Percentiles rank a stretch among this genome's conserved stretches.
Evolutionary conservation across 495 filamentous ascomycete species (phyloP).

Genomic region (Penicillium paxilli): DNA sequence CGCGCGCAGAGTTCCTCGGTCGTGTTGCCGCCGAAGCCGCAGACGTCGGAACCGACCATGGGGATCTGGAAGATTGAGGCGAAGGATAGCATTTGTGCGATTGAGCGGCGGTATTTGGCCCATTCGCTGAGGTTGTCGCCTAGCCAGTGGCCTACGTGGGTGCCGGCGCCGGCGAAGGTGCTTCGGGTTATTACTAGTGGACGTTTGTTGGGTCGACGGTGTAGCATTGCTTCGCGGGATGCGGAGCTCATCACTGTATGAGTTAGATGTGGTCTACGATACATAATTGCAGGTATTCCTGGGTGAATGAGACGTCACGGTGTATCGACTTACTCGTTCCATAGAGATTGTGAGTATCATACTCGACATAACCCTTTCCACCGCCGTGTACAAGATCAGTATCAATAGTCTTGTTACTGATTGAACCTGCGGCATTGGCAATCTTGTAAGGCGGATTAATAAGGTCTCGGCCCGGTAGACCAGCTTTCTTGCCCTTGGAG

Average conservation of each 20-base stretch:
- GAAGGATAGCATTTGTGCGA: constrained; percentile 71
- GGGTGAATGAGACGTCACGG: too few relatives aligned
- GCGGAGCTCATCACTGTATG: constrained; percentile 71
- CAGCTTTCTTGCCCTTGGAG: constrained; percentile 36
- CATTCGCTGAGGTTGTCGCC: constrained; percentile 80
- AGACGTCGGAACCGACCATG: constrained; percentile 84
- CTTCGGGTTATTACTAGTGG: constrained; percentile 82
- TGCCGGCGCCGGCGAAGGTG: constrained; percentile 80
- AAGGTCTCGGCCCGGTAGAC: constrained; percentile 64
- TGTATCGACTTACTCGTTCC: constrained; percentile 67
- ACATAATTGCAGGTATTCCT: too few relatives aligned
- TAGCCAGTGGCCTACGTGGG: constrained; percentile 79
- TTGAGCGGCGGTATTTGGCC: constrained; percentile 69
- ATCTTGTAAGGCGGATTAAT: constrained; percentile 75
- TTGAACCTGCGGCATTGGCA: constrained; percentile 65
- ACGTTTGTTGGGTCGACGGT: constrained; percentile 63
- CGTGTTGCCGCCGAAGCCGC: constrained; percentile 71
- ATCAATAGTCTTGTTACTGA: constrained; percentile 73
- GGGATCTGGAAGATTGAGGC: constrained; percentile 80
- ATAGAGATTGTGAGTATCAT: constrained; percentile 85
- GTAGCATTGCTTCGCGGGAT: constrained; percentile 66
- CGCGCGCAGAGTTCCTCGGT: constrained; percentile 80
- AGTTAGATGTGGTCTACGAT: too few relatives aligned
- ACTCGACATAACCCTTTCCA: constrained; percentile 65
- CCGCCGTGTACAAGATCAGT: constrained; percentile 69